A percentile compares a stretch with the other conserved stretches of the same genome.
Evolutionary conservation across 2,329 filamentous ascomycete genomes (phyloP).

Genomic region (Aspergillus aculeatus): DNA sequence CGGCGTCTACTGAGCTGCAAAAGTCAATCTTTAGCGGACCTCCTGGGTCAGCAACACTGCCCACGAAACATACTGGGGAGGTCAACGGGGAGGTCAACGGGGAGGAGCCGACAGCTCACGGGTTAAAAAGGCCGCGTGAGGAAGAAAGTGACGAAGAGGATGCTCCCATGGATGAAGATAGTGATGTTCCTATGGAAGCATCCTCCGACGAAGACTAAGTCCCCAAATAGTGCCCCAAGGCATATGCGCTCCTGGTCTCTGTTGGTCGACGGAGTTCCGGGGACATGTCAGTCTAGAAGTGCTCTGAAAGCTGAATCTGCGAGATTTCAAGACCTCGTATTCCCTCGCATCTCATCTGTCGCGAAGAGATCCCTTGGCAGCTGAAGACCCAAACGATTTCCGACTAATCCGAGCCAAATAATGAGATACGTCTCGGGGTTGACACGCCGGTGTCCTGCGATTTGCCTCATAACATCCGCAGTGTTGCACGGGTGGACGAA

Average conservation of each 20-base stretch:
- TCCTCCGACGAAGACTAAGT: slow-evolving; percentile 70
- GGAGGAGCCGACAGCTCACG: slow-evolving; percentile 54
- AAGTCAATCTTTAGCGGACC: slow-evolving; percentile 75
- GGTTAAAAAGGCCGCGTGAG: slow-evolving; percentile 68
- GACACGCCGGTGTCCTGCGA: slow-evolving; percentile 47
- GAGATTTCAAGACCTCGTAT: slow-evolving; percentile 18
- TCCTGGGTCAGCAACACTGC: slow-evolving; percentile 42
- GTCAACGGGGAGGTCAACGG: slow-evolving; percentile 38
- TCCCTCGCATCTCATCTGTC: slow-evolving; percentile 22
- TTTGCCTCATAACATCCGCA: slow-evolving; percentile 71
- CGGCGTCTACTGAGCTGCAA: slow-evolving; percentile 70
- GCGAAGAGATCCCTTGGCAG: slow-evolving; percentile 65
- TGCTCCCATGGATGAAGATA: slow-evolving; percentile 64
- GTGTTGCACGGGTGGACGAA: slow-evolving; percentile 93
- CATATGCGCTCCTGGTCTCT: background rate
- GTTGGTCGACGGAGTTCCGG: background rate
- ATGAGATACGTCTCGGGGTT: slow-evolving; percentile 69
- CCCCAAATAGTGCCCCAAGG: background rate
- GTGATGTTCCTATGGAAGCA: slow-evolving; percentile 67
- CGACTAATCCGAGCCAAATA: slow-evolving; percentile 86
- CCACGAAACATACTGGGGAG: slow-evolving; percentile 52
- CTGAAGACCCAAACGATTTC: slow-evolving; percentile 74
- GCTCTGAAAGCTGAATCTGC: slow-evolving; percentile 1
- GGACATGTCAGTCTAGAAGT: background rate
- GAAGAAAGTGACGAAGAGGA: slow-evolving; percentile 57